A percentile compares a stretch with the other conserved stretches of the same genome.
Evolutionary conservation across 768 basidiomycete genomes (phyloP).

Genomic region (Postia placenta): DNA sequence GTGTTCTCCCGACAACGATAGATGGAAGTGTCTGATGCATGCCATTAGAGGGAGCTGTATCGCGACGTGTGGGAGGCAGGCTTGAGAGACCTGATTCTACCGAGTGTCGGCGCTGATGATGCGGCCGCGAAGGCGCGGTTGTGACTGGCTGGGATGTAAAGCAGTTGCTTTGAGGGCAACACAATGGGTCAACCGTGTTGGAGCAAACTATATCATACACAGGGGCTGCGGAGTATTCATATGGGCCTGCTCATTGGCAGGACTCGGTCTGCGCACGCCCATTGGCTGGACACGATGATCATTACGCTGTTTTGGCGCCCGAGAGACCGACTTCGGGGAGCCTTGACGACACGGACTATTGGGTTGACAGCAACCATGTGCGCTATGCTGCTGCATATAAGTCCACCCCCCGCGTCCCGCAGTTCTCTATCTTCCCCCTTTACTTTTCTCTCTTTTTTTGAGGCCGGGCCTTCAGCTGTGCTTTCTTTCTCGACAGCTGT

Average conservation of each 20-base stretch:
- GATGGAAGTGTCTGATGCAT: too few species aligned
- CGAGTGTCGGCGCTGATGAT: slow-evolving; percentile 38
- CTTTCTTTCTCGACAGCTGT: slow-evolving; percentile 16
- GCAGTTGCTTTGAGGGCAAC: too few species aligned
- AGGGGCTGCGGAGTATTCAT: background rate
- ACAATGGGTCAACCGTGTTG: too few species aligned
- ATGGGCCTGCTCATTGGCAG: background rate
- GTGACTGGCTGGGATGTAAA: slow-evolving; percentile 9
- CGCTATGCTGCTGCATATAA: slow-evolving; percentile 9
- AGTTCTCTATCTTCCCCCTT: background rate
- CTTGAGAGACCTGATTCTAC: slow-evolving; percentile 28
- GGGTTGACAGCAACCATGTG: background rate
- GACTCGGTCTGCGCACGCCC: slow-evolving; percentile 1
- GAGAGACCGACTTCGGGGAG: background rate
- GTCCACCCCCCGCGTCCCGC: background rate
- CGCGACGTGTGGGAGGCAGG: slow-evolving; percentile 41
- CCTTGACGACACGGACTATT: slow-evolving; percentile 8
- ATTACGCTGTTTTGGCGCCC: background rate
- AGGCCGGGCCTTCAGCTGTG: slow-evolving; percentile 33
- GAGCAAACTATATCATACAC: too few species aligned
- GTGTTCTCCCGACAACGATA: background rate
- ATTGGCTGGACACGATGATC: background rate
- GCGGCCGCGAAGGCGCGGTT: slow-evolving; percentile 44
- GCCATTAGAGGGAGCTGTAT: slow-evolving; percentile 46
- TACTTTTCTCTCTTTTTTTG: slow-evolving; percentile 12